Evolutionary conservation across 139 green algal species (phyloP), one percentile per base, ranked within the genome.

Genomic region (Trebouxia sp.): DNA sequence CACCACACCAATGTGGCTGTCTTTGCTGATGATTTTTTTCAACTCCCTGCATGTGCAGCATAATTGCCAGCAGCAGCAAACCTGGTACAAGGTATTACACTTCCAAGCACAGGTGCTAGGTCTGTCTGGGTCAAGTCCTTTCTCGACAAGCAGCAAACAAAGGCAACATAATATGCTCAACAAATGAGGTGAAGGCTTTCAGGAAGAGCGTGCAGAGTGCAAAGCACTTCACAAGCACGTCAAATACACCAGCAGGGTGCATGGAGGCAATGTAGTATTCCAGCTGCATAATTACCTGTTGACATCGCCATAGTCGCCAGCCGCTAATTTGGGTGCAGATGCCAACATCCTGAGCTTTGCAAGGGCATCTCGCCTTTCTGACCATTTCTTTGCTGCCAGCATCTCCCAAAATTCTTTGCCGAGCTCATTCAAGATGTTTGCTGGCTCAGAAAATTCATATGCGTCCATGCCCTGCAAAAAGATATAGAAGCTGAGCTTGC

Each of bases 361-460:
- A 26, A 96, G 80, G 9, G 92, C 84, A 50, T 88, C 91, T 37
- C 94, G 93, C 50, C 95, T 87, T 75, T 96, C 89, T 20, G 80
- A 88, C 95, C 95, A 98, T 83, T 98, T 98, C 47, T 90, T 90
- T n/a, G 86, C 76, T 28, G 88, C 89, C 7, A 97, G 75, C 30
- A 88, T 88, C 2, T 92, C 90, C 92, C 92, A 98, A 53, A 97
- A 97, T 3, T 76, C 77, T 66, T 91, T 89, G 32, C 79, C 41
- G 80, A 90, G 76, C n/a, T 70, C 22, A 3, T 35, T 38, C 17
- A 92, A 67, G 65, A 92, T 83, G 78, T 95, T 86, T 56, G 88
- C 88, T 0, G 94, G 91, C 26, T 95, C 89, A 26, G 89, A 79
- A 83, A 92, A 93, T 26, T 97, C 95, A 70, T 95, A 98, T 0